Conservation (phyloP, 176 grass and related monocot genomes). For the Cenchrus americanus region DNA sequence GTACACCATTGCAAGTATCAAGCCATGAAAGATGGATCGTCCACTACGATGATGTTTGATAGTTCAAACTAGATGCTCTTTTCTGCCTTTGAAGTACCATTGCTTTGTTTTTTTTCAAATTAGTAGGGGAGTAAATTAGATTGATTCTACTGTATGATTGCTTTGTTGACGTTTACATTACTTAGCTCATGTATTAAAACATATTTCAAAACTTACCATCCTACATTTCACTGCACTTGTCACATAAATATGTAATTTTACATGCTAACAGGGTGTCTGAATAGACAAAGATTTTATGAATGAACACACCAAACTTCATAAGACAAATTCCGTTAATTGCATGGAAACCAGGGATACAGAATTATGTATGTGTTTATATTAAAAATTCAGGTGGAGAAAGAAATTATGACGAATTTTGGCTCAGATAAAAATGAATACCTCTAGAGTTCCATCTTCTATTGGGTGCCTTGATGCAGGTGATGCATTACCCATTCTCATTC, state of each 20-base stretch:
- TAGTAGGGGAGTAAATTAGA: conserved; percentile 12
- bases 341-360: background rate
- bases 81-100: conserved; percentile 31
- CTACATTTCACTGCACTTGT: background rate
- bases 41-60: background rate
- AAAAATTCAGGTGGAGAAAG: background rate
- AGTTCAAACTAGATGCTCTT: conserved; percentile 25
- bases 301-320: background rate
- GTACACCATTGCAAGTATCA: conserved; percentile 34
- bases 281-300: conserved; percentile 5
- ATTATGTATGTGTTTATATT: background rate
- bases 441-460: conserved; percentile 60
- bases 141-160: conserved; percentile 3
- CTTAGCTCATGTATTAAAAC: background rate
- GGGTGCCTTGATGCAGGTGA: conserved; percentile 27
- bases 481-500: conserved; percentile 37
- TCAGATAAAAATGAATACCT: conserved; percentile 51
- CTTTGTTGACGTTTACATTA: background rate
- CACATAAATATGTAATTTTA: background rate
- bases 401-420: background rate
- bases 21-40: conserved; percentile 35
- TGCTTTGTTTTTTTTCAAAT: conserved; percentile 29
- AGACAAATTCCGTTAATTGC: background rate
- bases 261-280: conserved; percentile 11
- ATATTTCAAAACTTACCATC: background rate